Percentiles rank a stretch among this genome's conserved stretches.
phyloP scores from a whole-genome alignment of 2,329 filamentous ascomycete genomes.

The Pestalotiopsis sp. region DNA sequence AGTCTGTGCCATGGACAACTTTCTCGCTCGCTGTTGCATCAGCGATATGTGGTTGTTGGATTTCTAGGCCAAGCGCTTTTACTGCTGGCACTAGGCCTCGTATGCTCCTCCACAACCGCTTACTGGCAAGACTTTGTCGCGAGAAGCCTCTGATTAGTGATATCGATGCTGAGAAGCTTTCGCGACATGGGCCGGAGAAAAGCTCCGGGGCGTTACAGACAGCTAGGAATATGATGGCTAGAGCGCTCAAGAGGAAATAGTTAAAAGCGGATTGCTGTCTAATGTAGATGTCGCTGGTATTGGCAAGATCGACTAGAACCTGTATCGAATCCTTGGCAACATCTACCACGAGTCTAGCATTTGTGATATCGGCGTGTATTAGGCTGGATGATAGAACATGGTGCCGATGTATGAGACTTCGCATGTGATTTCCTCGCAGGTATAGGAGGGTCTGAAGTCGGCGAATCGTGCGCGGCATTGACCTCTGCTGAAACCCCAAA shows the following conservation, averaged over 20 bases:
- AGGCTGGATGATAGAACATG: constrained; percentile 2
- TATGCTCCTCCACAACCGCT: background rate
- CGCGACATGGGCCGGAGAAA: background rate
- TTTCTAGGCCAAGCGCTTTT: background rate
- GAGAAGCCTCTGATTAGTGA: background rate
- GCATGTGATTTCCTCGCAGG: constrained; percentile 2
- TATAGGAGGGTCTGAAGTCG: background rate
- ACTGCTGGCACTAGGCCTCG: background rate
- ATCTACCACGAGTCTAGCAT: background rate
- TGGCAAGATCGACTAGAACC: background rate
- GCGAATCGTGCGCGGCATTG: background rate
- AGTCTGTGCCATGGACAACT: background rate
- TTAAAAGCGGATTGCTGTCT: constrained; percentile 3
- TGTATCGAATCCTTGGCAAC: constrained; percentile 1
- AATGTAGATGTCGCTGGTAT: background rate
- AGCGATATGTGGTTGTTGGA: background rate
- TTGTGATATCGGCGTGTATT: background rate
- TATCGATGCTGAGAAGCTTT: background rate
- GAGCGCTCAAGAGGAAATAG: background rate
- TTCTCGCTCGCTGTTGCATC: background rate
- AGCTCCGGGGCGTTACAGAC: background rate
- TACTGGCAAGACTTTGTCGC: constrained; percentile 1
- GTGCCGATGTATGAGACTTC: background rate
- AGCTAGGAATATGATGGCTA: background rate
- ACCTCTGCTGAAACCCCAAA: background rate